phyloP scores from a whole-genome alignment of 1,284 basidiomycete species.

The Singerocomus rubriflavus region DNA sequence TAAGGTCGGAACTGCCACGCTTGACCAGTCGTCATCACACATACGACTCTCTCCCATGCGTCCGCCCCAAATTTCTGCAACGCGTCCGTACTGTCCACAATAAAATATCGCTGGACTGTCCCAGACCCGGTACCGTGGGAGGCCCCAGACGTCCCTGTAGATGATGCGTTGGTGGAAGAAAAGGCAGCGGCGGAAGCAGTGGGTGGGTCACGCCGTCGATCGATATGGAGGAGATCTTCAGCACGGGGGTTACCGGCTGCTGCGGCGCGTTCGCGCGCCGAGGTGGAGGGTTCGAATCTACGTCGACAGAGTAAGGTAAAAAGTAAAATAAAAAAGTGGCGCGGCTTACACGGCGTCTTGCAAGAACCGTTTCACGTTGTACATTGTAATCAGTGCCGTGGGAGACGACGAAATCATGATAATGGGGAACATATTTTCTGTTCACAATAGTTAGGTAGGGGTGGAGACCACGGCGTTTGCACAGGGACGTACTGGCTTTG shows the following conservation, averaged over 20 bases:
- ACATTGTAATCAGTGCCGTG: conserved; percentile 94
- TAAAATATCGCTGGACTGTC: conserved; percentile 57
- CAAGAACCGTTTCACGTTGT: conserved; percentile 92
- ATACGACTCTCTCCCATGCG: conserved; percentile 94
- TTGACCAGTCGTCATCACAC: conserved; percentile 94
- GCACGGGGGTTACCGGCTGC: conserved; percentile 72
- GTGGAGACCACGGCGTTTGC: neutral
- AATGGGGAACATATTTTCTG: conserved; percentile 80
- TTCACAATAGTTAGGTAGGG: neutral
- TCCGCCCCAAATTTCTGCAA: conserved; percentile 88
- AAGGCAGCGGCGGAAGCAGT: conserved; percentile 36
- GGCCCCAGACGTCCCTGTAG: neutral
- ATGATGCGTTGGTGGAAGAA: conserved; percentile 1
- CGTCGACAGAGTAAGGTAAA: neutral
- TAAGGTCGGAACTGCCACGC: conserved; percentile 97
- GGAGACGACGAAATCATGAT: conserved; percentile 97
- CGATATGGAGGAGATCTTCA: conserved; percentile 83
- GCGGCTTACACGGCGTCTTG: conserved; percentile 78
- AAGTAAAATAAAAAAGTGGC: neutral
- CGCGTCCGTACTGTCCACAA: conserved; percentile 92
- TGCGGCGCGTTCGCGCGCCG: conserved; percentile 64
- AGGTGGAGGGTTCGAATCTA: conserved; percentile 79
- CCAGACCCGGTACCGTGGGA: conserved; percentile 16
- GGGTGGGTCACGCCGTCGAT: conserved; percentile 70
- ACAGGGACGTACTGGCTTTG: conserved; percentile 53